Evolutionary conservation across 768 basidiomycete species (phyloP).

Genomic region (Agrocybe chaxingu): DNA sequence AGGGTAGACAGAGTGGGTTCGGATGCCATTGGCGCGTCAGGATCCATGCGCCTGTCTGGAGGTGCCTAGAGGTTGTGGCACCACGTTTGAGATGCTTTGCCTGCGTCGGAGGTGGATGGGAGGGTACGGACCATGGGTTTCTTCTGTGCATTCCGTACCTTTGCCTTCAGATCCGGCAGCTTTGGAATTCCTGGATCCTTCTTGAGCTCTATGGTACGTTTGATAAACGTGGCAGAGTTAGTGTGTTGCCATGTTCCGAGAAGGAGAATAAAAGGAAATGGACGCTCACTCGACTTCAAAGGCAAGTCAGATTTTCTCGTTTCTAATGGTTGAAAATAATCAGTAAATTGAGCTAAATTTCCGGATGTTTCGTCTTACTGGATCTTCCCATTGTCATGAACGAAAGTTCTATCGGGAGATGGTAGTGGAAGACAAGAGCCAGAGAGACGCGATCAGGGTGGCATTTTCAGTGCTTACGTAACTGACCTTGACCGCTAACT

Average conservation of each 20-base stretch:
- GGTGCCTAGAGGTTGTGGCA: conserved; percentile 15
- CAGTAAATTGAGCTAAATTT: neutral
- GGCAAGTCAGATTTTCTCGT: conserved; percentile 37
- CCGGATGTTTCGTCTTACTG: conserved; percentile 5
- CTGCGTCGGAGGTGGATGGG: neutral
- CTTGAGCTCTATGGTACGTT: conserved; percentile 57
- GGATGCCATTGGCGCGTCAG: conserved; percentile 68
- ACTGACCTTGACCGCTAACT: no score
- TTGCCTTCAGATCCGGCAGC: conserved; percentile 67
- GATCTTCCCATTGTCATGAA: conserved; percentile 20
- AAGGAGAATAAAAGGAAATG: conserved; percentile 2
- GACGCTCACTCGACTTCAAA: conserved; percentile 35
- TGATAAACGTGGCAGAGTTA: neutral
- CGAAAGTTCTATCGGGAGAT: neutral
- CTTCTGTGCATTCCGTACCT: conserved; percentile 46
- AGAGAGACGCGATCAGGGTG: no score
- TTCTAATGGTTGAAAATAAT: conserved; percentile 23
- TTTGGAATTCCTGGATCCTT: conserved; percentile 89
- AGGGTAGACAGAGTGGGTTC: conserved; percentile 68
- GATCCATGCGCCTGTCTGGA: conserved; percentile 33
- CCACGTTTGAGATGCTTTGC: neutral
- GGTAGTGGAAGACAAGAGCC: no score
- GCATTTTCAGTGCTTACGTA: no score
- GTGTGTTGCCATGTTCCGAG: neutral
- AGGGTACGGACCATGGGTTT: conserved; percentile 34